A percentile compares a stretch with the other conserved stretches of the same genome.
Conservation (phyloP, 73 alveolate genomes). For the Paramecium primaurelia region DNA sequence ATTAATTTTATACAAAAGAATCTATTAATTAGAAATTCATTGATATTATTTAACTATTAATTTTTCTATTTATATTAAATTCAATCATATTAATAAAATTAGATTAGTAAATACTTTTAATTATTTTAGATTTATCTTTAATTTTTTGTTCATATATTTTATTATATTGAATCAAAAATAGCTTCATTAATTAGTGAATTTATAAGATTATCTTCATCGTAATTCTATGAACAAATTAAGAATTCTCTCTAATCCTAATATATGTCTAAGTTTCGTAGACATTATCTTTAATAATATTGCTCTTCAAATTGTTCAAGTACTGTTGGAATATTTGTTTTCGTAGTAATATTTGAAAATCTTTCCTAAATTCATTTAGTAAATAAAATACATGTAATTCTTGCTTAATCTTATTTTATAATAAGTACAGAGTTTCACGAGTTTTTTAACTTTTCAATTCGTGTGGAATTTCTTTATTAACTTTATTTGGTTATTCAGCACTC, state of each 20-base stretch:
- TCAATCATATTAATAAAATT: too few species aligned
- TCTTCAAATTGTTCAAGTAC: background rate
- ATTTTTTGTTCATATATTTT: background rate
- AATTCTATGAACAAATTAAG: background rate
- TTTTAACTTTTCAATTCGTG: background rate
- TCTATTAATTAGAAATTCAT: background rate
- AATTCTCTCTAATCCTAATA: background rate
- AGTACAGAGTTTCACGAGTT: background rate
- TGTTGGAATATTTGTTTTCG: background rate
- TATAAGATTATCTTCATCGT: background rate
- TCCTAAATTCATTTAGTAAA: background rate
- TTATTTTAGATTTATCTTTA: background rate
- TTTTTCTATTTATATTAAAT: too few species aligned
- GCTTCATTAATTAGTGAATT: slow-evolving; percentile 4
- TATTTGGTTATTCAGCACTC: background rate
- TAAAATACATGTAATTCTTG: background rate
- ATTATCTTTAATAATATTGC: background rate
- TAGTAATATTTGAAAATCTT: background rate
- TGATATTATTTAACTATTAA: too few species aligned
- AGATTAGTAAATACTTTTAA: background rate
- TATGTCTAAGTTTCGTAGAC: background rate
- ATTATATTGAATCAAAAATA: background rate
- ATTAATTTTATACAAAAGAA: background rate
- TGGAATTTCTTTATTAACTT: background rate
- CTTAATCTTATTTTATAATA: background rate